Conservation (phyloP, 352 stramenopile species). For the Phytophthora pini region DNA sequence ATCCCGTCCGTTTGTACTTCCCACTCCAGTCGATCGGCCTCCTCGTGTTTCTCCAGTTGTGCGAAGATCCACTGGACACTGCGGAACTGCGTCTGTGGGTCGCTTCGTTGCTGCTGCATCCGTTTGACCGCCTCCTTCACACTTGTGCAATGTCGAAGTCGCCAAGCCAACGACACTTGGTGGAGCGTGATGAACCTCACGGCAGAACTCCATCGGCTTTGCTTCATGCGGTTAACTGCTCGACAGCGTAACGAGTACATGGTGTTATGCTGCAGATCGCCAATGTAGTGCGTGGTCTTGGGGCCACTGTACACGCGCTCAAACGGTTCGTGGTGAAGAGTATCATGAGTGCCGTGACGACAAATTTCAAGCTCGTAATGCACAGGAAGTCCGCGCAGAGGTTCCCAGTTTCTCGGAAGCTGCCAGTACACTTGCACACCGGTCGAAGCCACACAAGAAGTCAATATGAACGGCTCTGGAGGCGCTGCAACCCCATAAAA, state of each 20-base stretch:
- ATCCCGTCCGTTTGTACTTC: slow-evolving; percentile 31
- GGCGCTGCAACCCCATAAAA: slow-evolving; percentile 36
- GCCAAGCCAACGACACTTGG: slow-evolving; percentile 62
- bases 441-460: slow-evolving; percentile 48
- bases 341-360: slow-evolving; percentile 23
- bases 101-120: slow-evolving; percentile 37
- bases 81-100: slow-evolving; percentile 38
- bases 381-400: slow-evolving; percentile 43
- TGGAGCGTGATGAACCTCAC: slow-evolving; percentile 60
- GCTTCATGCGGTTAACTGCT: slow-evolving; percentile 52
- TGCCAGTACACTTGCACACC: slow-evolving; percentile 69
- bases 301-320: slow-evolving; percentile 46
- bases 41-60: slow-evolving; percentile 43
- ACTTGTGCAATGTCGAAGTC: slow-evolving; percentile 55
- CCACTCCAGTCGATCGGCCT: slow-evolving; percentile 25
- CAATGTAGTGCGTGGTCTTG: slow-evolving; percentile 43
- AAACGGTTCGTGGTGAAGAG: slow-evolving; percentile 41
- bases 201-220: slow-evolving; percentile 58
- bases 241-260: slow-evolving; percentile 67
- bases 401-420: slow-evolving; percentile 50
- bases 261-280: slow-evolving; percentile 33
- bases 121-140: slow-evolving; percentile 51
- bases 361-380: slow-evolving; percentile 69
- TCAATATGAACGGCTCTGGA: slow-evolving; percentile 63
- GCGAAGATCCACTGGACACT: slow-evolving; percentile 64